Evolutionary conservation across 108 stramenopile species (phyloP).

Genomic region (Poteriospumella lacustris): DNA sequence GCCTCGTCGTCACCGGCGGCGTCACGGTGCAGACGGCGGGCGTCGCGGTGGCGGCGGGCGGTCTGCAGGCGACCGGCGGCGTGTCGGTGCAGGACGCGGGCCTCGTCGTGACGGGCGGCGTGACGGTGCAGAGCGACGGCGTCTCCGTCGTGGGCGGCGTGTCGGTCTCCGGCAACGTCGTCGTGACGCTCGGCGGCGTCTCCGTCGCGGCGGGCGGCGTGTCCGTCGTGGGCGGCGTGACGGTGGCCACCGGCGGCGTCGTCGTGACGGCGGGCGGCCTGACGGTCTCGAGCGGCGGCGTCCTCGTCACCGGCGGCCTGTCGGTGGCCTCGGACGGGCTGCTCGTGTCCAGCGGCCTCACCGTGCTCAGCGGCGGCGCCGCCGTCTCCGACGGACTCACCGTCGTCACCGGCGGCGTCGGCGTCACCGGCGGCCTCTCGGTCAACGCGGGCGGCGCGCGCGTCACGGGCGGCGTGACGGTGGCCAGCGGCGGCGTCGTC

Average conservation of each 20-base stretch:
- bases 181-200: neutral
- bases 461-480: neutral
- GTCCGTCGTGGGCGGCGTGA: neutral
- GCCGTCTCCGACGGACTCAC: neutral
- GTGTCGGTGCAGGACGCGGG: neutral
- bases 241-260: neutral
- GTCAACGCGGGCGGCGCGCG: neutral
- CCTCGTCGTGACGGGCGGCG: neutral
- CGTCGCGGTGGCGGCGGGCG: neutral
- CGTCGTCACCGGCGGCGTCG: neutral
- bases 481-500: too few species aligned
- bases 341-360: neutral
- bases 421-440: neutral
- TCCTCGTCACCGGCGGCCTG: neutral
- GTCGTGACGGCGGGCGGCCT: slow-evolving; percentile 4
- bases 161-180: neutral
- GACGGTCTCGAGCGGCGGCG: neutral
- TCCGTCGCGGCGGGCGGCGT: neutral
- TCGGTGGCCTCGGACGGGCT: neutral
- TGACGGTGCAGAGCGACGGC: neutral
- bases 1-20: neutral
- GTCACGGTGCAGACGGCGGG: neutral
- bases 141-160: neutral
- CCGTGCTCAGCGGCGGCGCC: neutral
- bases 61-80: slow-evolving; percentile 15